These are phyloP conservation scores for Harringtonia aguacate DNA, from an alignment of 2,329 filamentous ascomycete genomes.

Conservation along the genomic window DNA sequence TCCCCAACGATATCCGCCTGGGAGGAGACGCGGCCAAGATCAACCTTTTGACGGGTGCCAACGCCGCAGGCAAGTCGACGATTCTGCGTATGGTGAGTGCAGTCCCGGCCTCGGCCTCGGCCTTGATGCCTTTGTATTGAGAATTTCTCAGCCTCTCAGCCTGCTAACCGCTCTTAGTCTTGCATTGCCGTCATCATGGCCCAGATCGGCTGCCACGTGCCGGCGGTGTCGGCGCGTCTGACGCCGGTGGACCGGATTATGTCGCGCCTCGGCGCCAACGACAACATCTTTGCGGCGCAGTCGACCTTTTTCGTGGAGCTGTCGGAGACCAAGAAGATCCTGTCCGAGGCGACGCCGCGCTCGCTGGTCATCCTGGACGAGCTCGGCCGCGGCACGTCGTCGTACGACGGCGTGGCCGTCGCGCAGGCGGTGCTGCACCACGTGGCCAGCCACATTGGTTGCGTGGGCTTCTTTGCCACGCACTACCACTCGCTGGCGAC, in stretches of 20 bases:
- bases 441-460: slow-evolving; percentile 84
- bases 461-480: slow-evolving; percentile 92
- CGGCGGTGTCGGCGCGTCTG: slow-evolving; percentile 68
- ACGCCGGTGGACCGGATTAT: slow-evolving; percentile 96
- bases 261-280: slow-evolving; percentile 93
- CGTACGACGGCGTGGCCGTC: slow-evolving; percentile 92
- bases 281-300: slow-evolving; percentile 97
- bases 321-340: slow-evolving; percentile 95
- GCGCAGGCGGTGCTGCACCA: slow-evolving; percentile 97
- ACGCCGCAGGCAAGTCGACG: slow-evolving; percentile 95
- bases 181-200: slow-evolving; percentile 96
- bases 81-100: slow-evolving; percentile 75
- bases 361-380: slow-evolving; percentile 96
- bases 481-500: slow-evolving; percentile 92
- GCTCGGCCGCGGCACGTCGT: slow-evolving; percentile 85
- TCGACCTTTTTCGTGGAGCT: slow-evolving; percentile 98
- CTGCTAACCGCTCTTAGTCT: slow-evolving; percentile 43
- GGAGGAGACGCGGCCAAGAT: slow-evolving; percentile 77
- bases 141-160: too few species aligned
- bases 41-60: slow-evolving; percentile 86
- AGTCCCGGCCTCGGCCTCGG: background rate
- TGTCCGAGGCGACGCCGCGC: slow-evolving; percentile 84
- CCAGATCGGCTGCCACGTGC: slow-evolving; percentile 88
- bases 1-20: slow-evolving; percentile 85
- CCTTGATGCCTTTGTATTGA: too few species aligned